Evolutionary conservation across 2,329 filamentous ascomycete genomes (phyloP).

Genomic region (Whalleya microplaca): DNA sequence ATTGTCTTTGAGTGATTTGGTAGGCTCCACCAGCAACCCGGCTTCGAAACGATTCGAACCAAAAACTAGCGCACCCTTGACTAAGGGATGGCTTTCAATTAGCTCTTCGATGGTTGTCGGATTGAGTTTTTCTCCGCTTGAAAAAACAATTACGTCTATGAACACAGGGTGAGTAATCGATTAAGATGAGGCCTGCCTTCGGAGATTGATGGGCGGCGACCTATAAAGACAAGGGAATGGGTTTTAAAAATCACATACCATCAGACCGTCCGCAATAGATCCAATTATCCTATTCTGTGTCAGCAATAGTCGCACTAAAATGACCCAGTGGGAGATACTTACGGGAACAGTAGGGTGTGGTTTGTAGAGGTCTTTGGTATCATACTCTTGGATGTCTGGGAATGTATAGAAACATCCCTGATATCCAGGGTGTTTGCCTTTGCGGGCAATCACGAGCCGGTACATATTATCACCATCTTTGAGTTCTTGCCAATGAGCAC

Average conservation of each 20-base stretch:
- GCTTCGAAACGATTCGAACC: constrained; percentile 48
- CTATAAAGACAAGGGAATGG: neutral
- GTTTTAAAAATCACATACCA: constrained; percentile 6
- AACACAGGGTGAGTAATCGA: constrained; percentile 34
- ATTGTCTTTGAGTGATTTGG: constrained; percentile 25
- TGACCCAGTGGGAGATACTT: too few species aligned
- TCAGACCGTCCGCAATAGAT: constrained; percentile 37
- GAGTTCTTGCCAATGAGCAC: constrained; percentile 40
- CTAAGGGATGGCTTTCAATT: constrained; percentile 39
- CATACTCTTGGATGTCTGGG: constrained; percentile 22
- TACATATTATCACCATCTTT: constrained; percentile 36
- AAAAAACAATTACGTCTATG: constrained; percentile 50
- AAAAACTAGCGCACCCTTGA: constrained; percentile 47
- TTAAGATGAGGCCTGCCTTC: constrained; percentile 18
- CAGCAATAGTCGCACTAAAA: too few species aligned
- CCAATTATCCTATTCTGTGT: constrained; percentile 20
- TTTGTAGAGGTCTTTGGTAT: constrained; percentile 27
- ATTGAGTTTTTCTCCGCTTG: constrained; percentile 52
- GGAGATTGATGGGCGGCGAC: neutral
- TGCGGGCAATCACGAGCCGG: constrained; percentile 43
- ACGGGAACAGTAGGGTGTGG: constrained; percentile 18
- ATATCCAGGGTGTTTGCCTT: constrained; percentile 34
- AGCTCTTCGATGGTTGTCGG: constrained; percentile 43
- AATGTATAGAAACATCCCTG: constrained; percentile 18
- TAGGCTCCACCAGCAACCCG: constrained; percentile 49